phyloP scores from a whole-genome alignment of 2,329 filamentous ascomycete genomes.

The Monilinia laxa region DNA sequence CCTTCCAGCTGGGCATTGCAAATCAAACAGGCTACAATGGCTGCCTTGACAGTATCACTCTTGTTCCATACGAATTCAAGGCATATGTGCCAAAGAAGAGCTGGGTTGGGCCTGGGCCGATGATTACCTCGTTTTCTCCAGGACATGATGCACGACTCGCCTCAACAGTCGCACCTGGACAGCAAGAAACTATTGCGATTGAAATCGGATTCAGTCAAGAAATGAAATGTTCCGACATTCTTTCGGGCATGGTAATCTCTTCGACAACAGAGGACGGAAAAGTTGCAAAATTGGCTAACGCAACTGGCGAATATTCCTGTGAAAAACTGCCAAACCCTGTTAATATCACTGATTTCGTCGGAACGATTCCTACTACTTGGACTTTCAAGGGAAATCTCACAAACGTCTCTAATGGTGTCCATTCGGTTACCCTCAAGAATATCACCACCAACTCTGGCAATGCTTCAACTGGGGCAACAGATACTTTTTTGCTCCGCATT shows the following conservation, averaged over 20 bases:
- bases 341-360: slow-evolving; percentile 46
- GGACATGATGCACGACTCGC: slow-evolving; percentile 59
- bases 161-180: slow-evolving; percentile 46
- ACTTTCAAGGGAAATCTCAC: slow-evolving; percentile 52
- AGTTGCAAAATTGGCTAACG: slow-evolving; percentile 46
- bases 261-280: slow-evolving; percentile 52
- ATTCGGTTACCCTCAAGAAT: slow-evolving; percentile 57
- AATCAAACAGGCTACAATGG: slow-evolving; percentile 51
- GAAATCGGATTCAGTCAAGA: slow-evolving; percentile 57
- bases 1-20: slow-evolving; percentile 48
- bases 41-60: slow-evolving; percentile 55
- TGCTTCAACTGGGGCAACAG: slow-evolving; percentile 52
- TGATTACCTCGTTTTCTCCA: slow-evolving; percentile 56
- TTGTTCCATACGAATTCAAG: slow-evolving; percentile 55
- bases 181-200: slow-evolving; percentile 49
- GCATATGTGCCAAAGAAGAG: slow-evolving; percentile 54
- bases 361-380: slow-evolving; percentile 55
- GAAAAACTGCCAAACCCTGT: slow-evolving; percentile 46
- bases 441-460: slow-evolving; percentile 43
- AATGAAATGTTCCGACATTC: slow-evolving; percentile 60
- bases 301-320: slow-evolving; percentile 41
- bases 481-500: slow-evolving; percentile 61
- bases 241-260: slow-evolving; percentile 49
- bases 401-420: slow-evolving; percentile 60
- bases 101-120: slow-evolving; percentile 53